phyloP scores from a whole-genome alignment of 768 basidiomycete genomes.

The Leccinum variicolor region DNA sequence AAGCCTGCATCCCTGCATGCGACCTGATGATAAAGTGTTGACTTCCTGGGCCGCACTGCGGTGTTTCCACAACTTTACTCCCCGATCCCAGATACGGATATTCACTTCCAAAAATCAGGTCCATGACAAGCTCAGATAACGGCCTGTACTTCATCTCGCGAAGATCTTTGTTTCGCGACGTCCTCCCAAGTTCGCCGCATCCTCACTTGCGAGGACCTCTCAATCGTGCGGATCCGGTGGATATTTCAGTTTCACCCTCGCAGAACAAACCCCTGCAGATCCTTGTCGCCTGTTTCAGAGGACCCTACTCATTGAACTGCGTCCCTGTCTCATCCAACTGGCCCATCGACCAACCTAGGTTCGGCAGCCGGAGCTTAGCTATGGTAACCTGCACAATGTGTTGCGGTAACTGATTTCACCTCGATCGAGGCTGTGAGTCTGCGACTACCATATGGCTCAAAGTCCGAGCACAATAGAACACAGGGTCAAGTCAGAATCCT shows the following conservation, averaged over 20 bases:
- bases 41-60: background rate
- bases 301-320: constrained; percentile 9
- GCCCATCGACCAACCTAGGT: background rate
- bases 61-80: constrained; percentile 1
- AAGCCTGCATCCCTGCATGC: constrained; percentile 2
- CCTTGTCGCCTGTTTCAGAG: constrained; percentile 19
- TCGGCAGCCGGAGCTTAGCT: background rate
- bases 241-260: constrained; percentile 14
- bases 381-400: constrained; percentile 1
- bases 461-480: background rate
- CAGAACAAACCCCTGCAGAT: constrained; percentile 20
- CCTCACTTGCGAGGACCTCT: constrained; percentile 15
- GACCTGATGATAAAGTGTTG: constrained; percentile 2
- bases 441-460: background rate
- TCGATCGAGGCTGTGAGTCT: constrained; percentile 9
- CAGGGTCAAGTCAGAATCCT: constrained; percentile 6
- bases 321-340: constrained; percentile 14
- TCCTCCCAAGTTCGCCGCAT: constrained; percentile 3
- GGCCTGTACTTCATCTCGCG: constrained; percentile 17
- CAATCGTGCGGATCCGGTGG: constrained; percentile 10
- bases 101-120: constrained; percentile 12
- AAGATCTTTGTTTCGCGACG: constrained; percentile 7
- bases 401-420: constrained; percentile 4
- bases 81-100: constrained; percentile 13
- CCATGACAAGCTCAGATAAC: background rate